Conservation (phyloP, 306 rosid species). For the Vachellia pachyceras region DNA sequence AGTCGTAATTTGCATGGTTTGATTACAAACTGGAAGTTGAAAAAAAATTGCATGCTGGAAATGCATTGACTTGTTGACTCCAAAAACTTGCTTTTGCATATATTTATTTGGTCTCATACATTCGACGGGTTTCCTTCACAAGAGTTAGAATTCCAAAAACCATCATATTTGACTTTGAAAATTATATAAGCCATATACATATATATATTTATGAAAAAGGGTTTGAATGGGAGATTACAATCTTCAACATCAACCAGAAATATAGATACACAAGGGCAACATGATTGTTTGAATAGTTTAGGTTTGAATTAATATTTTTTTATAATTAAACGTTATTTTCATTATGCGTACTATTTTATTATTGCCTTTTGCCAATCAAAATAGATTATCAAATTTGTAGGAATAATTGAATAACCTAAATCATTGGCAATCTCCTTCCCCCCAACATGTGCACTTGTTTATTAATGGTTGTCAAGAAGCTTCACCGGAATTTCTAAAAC, state of each 20-base stretch:
- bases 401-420: neutral
- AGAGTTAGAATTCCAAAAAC: constrained; percentile 23
- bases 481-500: constrained; percentile 9
- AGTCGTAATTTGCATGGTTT: constrained; percentile 33
- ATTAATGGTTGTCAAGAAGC: neutral
- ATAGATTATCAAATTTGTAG: neutral
- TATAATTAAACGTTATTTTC: neutral
- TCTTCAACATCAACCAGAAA: constrained; percentile 15
- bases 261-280: neutral
- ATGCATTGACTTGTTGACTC: constrained; percentile 29
- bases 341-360: neutral
- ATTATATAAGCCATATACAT: neutral
- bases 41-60: neutral
- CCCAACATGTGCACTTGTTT: no score
- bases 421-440: neutral
- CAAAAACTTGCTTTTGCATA: neutral
- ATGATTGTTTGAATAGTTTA: neutral
- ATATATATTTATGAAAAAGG: constrained; percentile 19
- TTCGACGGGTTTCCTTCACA: neutral
- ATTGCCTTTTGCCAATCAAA: neutral
- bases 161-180: constrained; percentile 6
- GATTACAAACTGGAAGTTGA: constrained; percentile 21
- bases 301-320: neutral
- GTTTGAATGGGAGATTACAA: constrained; percentile 31
- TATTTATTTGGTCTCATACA: neutral